A percentile compares a stretch with the other conserved stretches of the same genome.
phyloP scores from a whole-genome alignment of 2,329 filamentous ascomycete genomes.

The Fonsecaea erecta region DNA sequence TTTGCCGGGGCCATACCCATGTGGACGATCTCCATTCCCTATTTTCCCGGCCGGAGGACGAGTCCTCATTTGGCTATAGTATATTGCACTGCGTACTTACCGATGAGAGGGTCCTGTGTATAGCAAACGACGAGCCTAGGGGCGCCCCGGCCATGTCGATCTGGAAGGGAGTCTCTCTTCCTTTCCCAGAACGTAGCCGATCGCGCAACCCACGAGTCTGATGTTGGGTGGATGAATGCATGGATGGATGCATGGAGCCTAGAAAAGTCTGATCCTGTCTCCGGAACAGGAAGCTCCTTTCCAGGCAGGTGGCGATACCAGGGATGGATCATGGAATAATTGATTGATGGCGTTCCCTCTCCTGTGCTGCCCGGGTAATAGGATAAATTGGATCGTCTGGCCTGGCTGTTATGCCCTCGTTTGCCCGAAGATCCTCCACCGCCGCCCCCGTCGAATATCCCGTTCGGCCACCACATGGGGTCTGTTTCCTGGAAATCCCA shows the following conservation, averaged over 20 bases:
- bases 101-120: background rate
- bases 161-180: background rate
- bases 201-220: background rate
- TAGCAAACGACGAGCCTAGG: background rate
- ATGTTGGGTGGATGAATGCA: too few relatives aligned
- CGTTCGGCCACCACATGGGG: background rate
- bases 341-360: too few relatives aligned
- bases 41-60: slow-evolving; percentile 11
- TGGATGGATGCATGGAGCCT: too few relatives aligned
- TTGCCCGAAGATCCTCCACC: slow-evolving; percentile 5
- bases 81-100: too few relatives aligned
- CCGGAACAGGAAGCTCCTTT: background rate
- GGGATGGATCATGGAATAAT: too few relatives aligned
- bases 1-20: background rate
- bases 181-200: slow-evolving; percentile 4
- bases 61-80: background rate
- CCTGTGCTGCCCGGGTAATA: slow-evolving; percentile 23
- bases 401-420: slow-evolving; percentile 1
- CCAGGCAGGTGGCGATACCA: background rate
- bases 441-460: background rate
- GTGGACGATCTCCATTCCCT: background rate
- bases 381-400: slow-evolving; percentile 24
- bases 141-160: background rate
- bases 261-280: slow-evolving; percentile 1
- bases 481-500: slow-evolving; percentile 1